Base-by-base conservation (phyloP, 148 eudicot genomes). In the Cornus florida region DNA sequence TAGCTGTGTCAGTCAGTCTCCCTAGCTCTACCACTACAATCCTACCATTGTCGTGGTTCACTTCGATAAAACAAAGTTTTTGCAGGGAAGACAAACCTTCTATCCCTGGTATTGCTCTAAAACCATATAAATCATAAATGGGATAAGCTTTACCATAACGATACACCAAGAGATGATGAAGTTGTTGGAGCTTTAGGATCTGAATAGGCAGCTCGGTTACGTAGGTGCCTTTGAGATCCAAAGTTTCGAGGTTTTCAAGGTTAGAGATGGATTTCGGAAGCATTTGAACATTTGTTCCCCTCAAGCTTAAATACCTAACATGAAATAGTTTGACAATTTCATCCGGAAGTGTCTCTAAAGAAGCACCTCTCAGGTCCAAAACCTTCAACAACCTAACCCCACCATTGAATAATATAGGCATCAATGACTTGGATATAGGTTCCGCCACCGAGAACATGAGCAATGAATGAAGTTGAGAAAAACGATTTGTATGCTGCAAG, bases 151-250 rank as follows among this genome's bases (percentile, higher is more conserved):
- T 8, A 3, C 0, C 5, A 7, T 64, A 50, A 0, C 43, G 35
- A 31, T 72, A 79, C 0, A 32, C 46, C 11, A 43, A 33, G 17
- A 79, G 77, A 50, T 64, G 31, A 4, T 12, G 65, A 10, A 79
- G 82, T 28, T 35, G 20, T 0, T 67, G 35, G 13, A 79, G 72
- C 71, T 67, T 48, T 17, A 43, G 31, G 82, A 79, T 79, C 56
- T 67, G 69, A 70, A n/a, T 6, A 59, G 75, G 80, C 57, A 78
- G 35, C 23, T 70, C 38, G 4, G 67, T 59, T 14, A 78, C 69
- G 3, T 2, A 16, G 12, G 74, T n/a, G 7, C 10, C 1, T 65
- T 78, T 78, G 7, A 78, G 50, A 38, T 78, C 75, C 57, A 78
- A 50, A 0, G 57, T 70, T 50, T 78, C 75, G 1, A 78, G 69